Evolutionary conservation across 495 filamentous ascomycete genomes (phyloP).

Genomic region (Podospora tetraspora): DNA sequence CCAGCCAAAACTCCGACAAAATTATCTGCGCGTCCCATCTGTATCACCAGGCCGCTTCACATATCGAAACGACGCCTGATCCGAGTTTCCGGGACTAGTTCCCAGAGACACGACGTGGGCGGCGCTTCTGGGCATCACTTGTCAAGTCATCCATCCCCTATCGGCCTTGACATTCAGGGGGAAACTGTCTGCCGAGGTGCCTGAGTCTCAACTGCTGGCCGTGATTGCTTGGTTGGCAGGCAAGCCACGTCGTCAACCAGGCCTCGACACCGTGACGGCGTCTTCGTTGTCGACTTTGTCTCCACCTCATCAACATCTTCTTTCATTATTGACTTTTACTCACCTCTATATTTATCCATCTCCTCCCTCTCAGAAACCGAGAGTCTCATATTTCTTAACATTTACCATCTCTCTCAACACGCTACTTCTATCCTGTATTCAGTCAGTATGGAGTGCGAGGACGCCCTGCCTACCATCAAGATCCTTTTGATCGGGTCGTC

Average conservation of each 20-base stretch:
- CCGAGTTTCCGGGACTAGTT: not conserved
- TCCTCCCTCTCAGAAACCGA: not conserved
- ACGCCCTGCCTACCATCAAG: constrained; percentile 47
- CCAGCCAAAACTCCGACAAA: not conserved
- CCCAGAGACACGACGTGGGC: not conserved
- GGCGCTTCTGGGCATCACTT: not conserved
- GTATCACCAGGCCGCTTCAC: not conserved
- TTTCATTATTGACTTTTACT: not conserved
- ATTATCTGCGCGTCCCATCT: not conserved
- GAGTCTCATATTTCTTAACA: not conserved
- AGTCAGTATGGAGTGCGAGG: constrained; percentile 42
- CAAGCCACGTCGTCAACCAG: not conserved
- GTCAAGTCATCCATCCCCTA: not conserved
- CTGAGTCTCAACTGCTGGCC: not conserved
- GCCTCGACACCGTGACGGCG: not conserved
- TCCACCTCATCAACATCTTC: not conserved
- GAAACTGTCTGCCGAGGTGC: not conserved
- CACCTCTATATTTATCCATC: not conserved
- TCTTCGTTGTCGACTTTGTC: not conserved
- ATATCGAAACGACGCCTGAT: not conserved
- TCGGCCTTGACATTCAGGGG: not conserved
- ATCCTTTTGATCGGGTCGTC: constrained; percentile 51
- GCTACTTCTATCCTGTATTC: not conserved
- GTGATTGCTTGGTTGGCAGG: not conserved
- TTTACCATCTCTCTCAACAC: not conserved